Base-by-base conservation (phyloP, 164 flowering plant genomes). In the Umbilicus rupestris region DNA sequence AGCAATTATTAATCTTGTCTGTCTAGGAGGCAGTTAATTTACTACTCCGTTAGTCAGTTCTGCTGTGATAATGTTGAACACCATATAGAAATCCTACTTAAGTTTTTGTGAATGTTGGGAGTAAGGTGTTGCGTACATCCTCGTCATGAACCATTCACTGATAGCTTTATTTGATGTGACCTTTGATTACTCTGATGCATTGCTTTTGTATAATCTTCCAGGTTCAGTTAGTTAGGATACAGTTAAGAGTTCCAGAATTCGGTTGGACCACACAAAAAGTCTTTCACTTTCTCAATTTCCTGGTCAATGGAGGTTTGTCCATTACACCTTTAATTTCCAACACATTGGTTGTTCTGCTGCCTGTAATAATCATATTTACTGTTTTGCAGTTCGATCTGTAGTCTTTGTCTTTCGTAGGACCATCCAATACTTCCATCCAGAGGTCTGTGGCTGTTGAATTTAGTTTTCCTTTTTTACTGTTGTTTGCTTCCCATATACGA, bases 201-300 rank as follows among this genome's bases (percentile, higher is more conserved):
- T 41, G 16, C 6, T 41, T 41, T 41, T 41, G 16, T 17, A 46
- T 16, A 17, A 46, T 19, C 20, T 46, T 46, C 20, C 50, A 84
- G 87, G 70, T 84, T 66, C 85, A 84, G 78, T 75, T 84, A 50
- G 74, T 79, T 8, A 74, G 87, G 62, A 84, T 84, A 62, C 83
- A 84, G 65, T 39, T 80, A 70, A 82, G 87, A 74, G 87, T 84
- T 42, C 85, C 87, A 9, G 85, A 84, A 67, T 84, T 78, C 71
- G 85, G 87, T 60, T 84, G 87, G 87, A 84, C 87, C 2, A 84
- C 87, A 7, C 87, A 82, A 76, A 84, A 84, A 69, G 87, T 82
- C 44, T 84, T 84, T 66, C 87, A 84, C 72, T 82, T 84, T 62
- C 74, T 84, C 65, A 84, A 84, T 62, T 84, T 84, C 66, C 26